A percentile compares a stretch with the other conserved stretches of the same genome.
phyloP scores from a whole-genome alignment of 306 rosid genomes.

The Fragaria vesca region DNA sequence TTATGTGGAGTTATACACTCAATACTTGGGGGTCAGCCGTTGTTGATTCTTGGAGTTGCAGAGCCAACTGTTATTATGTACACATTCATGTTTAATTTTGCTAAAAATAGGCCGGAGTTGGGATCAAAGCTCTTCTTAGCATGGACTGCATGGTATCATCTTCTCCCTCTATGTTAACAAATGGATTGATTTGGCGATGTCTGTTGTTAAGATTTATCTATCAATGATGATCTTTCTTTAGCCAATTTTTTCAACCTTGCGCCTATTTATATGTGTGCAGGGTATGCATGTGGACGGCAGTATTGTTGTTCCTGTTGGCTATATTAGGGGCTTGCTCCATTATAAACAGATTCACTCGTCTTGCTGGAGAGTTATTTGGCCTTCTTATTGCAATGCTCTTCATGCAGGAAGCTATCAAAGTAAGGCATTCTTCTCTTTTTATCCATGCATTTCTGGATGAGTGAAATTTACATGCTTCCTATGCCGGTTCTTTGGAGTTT shows the following conservation, averaged over 20 bases:
- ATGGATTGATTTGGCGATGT: slow-evolving; percentile 7
- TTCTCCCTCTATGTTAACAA: slow-evolving; percentile 9
- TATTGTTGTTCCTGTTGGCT: slow-evolving; percentile 66
- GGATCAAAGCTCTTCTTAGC: slow-evolving; percentile 79
- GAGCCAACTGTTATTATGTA: slow-evolving; percentile 90
- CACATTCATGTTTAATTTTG: slow-evolving; percentile 77
- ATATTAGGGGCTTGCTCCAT: slow-evolving; percentile 80
- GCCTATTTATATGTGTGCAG: slow-evolving; percentile 35
- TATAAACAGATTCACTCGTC: slow-evolving; percentile 78
- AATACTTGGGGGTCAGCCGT: slow-evolving; percentile 76
- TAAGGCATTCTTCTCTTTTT: slow-evolving; percentile 27
- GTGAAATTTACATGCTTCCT: slow-evolving; percentile 13
- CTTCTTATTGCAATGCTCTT: slow-evolving; percentile 83
- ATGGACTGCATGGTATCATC: slow-evolving; percentile 70
- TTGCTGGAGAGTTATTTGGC: slow-evolving; percentile 81
- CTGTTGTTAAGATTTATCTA: neutral
- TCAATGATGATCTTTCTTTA: neutral
- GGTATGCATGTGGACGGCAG: slow-evolving; percentile 79
- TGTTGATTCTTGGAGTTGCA: slow-evolving; percentile 82
- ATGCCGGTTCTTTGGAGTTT: neutral
- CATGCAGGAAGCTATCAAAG: slow-evolving; percentile 83
- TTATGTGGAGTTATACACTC: slow-evolving; percentile 82
- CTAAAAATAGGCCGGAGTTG: slow-evolving; percentile 66
- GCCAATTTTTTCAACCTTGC: neutral
- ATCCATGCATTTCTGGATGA: neutral